Evolutionary conservation across 2,329 filamentous ascomycete species (phyloP).

Genomic region (Colletotrichum theobromicola): DNA sequence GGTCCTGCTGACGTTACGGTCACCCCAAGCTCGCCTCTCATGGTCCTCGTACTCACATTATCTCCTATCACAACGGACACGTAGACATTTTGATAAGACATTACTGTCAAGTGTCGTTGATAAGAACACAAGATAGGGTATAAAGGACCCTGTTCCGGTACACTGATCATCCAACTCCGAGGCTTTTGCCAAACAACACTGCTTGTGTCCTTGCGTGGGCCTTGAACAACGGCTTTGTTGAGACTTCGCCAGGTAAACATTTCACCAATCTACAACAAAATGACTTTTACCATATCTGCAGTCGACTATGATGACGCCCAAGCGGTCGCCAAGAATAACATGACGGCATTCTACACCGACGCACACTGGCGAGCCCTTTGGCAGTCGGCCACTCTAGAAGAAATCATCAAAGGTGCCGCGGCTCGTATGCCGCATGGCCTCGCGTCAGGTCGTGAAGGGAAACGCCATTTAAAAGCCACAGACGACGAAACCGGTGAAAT

Average conservation of each 20-base stretch:
- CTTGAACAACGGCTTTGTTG: neutral
- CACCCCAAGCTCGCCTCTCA: neutral
- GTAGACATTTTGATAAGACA: neutral
- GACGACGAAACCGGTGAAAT: neutral
- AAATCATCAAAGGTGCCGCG: neutral
- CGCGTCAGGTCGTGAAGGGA: neutral
- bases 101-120: neutral
- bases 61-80: neutral
- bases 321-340: neutral
- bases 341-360: constrained; percentile 1
- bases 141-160: neutral
- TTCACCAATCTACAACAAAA: neutral
- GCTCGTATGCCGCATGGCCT: neutral
- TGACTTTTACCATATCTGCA: neutral
- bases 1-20: neutral
- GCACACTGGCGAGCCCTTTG: neutral
- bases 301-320: neutral
- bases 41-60: neutral
- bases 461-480: neutral
- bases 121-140: too few species aligned
- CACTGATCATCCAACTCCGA: neutral
- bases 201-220: neutral
- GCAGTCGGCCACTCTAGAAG: neutral
- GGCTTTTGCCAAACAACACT: neutral
- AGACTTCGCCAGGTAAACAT: neutral